These are phyloP conservation scores for Daphne laureola DNA, from an alignment of 441 rosid genomes.

Conservation along the genomic window DNA sequence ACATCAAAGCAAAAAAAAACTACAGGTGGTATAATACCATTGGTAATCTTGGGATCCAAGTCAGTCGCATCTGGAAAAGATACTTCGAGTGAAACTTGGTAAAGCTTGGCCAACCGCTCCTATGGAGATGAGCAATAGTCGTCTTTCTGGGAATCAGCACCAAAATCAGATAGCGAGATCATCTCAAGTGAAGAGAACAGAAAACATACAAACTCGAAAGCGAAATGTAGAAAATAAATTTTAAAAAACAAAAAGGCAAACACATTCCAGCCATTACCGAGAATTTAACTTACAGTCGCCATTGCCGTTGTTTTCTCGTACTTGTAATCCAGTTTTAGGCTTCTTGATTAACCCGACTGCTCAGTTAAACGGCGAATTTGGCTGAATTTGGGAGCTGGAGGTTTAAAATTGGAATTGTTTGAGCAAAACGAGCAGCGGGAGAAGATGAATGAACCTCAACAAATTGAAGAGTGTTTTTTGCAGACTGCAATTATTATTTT, in stretches of 20 bases:
- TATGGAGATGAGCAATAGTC: slow-evolving; percentile 47
- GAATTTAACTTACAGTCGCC: slow-evolving; percentile 51
- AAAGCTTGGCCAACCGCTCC: slow-evolving; percentile 43
- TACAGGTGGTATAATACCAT: slow-evolving; percentile 35
- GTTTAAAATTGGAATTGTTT: too few relatives aligned
- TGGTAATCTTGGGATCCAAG: slow-evolving; percentile 69
- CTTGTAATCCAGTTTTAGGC: too few relatives aligned
- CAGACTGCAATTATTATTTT: too few relatives aligned
- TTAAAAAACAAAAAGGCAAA: too few relatives aligned
- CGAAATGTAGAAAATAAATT: not conserved
- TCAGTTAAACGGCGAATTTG: too few relatives aligned
- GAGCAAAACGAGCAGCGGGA: too few relatives aligned
- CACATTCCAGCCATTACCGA: not conserved
- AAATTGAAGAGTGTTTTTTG: too few relatives aligned
- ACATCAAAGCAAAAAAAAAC: too few relatives aligned
- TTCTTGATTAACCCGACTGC: too few relatives aligned
- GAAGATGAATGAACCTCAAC: too few relatives aligned
- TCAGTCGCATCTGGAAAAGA: slow-evolving; percentile 48
- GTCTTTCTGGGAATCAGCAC: slow-evolving; percentile 32
- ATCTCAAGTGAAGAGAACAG: not conserved
- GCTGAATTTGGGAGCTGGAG: too few relatives aligned
- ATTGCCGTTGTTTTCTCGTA: slow-evolving; percentile 27
- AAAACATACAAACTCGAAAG: not conserved
- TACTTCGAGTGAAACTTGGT: slow-evolving; percentile 42
- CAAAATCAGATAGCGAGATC: slow-evolving; percentile 1